phyloP scores from a whole-genome alignment of 202 grass and related monocot genomes.

The Panicum hallii region DNA sequence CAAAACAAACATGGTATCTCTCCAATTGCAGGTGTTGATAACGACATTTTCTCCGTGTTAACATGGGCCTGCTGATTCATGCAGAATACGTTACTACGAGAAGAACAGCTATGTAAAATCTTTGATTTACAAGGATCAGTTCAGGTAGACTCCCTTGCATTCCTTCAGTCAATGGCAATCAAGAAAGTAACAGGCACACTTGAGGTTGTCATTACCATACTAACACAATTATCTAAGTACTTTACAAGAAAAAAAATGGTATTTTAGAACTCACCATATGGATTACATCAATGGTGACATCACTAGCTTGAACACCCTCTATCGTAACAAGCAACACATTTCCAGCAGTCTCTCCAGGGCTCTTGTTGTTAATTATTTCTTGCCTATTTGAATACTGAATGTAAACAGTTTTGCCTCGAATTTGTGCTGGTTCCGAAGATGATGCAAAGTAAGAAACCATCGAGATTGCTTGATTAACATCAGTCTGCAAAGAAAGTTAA shows the following conservation, averaged over 20 bases:
- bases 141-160: conserved; percentile 69
- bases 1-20: conserved; percentile 97
- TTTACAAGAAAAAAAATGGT: conserved; percentile 4
- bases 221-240: conserved; percentile 31
- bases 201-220: conserved; percentile 36
- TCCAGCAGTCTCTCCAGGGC: conserved; percentile 72
- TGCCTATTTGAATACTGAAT: conserved; percentile 91
- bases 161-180: conserved; percentile 51
- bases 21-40: conserved; percentile 93
- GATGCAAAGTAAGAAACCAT: conserved; percentile 92
- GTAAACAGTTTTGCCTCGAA: conserved; percentile 84
- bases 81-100: conserved; percentile 87
- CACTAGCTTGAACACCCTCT: conserved; percentile 80
- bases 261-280: conserved; percentile 72
- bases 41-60: conserved; percentile 88
- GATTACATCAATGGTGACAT: conserved; percentile 89
- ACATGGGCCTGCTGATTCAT: conserved; percentile 93
- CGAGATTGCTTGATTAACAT: conserved; percentile 79
- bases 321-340: conserved; percentile 91
- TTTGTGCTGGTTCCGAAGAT: conserved; percentile 83
- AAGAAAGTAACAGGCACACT: conserved; percentile 41
- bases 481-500: conserved; percentile 59
- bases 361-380: conserved; percentile 84
- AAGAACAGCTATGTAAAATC: conserved; percentile 61
- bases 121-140: conserved; percentile 67